Percentiles rank a stretch among this genome's conserved stretches.
These are phyloP conservation scores for Microthyrium microscopicum DNA, from an alignment of 2,329 filamentous ascomycete genomes.

Conservation along the genomic window DNA sequence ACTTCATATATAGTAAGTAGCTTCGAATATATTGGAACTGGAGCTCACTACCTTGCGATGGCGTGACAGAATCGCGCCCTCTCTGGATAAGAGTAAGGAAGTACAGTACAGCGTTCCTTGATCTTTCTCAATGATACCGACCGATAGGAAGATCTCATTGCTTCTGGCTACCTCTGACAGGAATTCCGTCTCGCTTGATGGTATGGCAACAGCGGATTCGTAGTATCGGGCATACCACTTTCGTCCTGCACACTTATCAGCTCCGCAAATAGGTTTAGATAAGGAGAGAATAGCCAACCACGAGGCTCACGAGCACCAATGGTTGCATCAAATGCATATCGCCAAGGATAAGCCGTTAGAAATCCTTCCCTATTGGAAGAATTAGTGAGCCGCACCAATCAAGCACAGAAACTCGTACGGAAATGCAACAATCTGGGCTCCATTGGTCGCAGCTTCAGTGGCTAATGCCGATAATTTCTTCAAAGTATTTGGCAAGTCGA, in stretches of 20 bases:
- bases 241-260: constrained; percentile 16
- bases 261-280: background rate
- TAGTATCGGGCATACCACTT: constrained; percentile 26
- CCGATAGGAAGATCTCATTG: constrained; percentile 20
- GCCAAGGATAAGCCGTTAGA: constrained; percentile 27
- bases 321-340: constrained; percentile 27
- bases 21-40: background rate
- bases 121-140: constrained; percentile 26
- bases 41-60: constrained; percentile 21
- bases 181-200: constrained; percentile 21
- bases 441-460: constrained; percentile 19
- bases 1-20: constrained; percentile 11
- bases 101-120: constrained; percentile 27
- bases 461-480: constrained; percentile 20
- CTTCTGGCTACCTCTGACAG: constrained; percentile 20
- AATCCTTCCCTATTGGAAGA: constrained; percentile 21
- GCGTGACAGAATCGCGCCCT: constrained; percentile 20
- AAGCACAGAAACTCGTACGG: constrained; percentile 17
- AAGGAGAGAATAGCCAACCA: constrained; percentile 13
- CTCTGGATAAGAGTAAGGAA: constrained; percentile 20
- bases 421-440: constrained; percentile 25
- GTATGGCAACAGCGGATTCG: constrained; percentile 23
- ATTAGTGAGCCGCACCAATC: background rate
- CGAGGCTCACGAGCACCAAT: constrained; percentile 24
- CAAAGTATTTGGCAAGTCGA: constrained; percentile 22